Percentiles rank a stretch among this genome's conserved stretches.
phyloP scores from a whole-genome alignment of 768 basidiomycete genomes.

The Mycena kentingensis region DNA sequence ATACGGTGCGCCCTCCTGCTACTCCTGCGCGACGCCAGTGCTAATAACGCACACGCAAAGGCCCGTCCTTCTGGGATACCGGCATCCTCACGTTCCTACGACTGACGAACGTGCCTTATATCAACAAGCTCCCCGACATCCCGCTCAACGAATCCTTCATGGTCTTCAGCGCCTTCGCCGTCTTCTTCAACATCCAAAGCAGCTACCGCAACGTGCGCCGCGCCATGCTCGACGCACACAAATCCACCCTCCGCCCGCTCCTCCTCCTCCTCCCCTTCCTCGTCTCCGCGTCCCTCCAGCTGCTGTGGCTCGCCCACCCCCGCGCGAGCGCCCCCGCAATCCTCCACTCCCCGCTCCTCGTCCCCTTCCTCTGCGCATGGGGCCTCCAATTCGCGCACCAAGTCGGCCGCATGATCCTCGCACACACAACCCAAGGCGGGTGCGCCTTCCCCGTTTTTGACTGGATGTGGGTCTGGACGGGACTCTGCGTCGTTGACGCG shows the following conservation, averaged over 20 bases:
- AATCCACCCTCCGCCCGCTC: constrained; percentile 57
- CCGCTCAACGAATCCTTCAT: constrained; percentile 88
- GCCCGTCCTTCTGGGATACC: constrained; percentile 81
- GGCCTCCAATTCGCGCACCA: constrained; percentile 90
- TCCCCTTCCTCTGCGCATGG: constrained; percentile 92
- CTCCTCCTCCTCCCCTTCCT: constrained; percentile 80
- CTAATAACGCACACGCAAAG: no score
- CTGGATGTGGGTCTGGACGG: constrained; percentile 81
- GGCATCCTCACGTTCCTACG: constrained; percentile 60
- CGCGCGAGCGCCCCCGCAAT: constrained; percentile 61
- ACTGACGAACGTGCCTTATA: constrained; percentile 51
- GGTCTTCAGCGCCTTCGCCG: constrained; percentile 68
- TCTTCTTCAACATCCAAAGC: constrained; percentile 78
- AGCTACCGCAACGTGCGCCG: constrained; percentile 83
- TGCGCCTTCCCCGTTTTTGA: constrained; percentile 85
- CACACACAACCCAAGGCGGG: constrained; percentile 76
- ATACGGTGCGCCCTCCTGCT: no score
- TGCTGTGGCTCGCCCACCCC: constrained; percentile 81
- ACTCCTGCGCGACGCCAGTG: no score
- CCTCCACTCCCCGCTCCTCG: constrained; percentile 72
- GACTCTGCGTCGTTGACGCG: constrained; percentile 79
- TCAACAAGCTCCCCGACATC: constrained; percentile 62
- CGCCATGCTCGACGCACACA: constrained; percentile 46
- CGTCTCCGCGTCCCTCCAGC: constrained; percentile 65
- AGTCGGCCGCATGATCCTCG: constrained; percentile 90